Percentiles rank a stretch among this genome's conserved stretches.
These are phyloP conservation scores for Neurospora sp. DNA, from an alignment of 495 filamentous ascomycete species.

Conservation along the genomic window DNA sequence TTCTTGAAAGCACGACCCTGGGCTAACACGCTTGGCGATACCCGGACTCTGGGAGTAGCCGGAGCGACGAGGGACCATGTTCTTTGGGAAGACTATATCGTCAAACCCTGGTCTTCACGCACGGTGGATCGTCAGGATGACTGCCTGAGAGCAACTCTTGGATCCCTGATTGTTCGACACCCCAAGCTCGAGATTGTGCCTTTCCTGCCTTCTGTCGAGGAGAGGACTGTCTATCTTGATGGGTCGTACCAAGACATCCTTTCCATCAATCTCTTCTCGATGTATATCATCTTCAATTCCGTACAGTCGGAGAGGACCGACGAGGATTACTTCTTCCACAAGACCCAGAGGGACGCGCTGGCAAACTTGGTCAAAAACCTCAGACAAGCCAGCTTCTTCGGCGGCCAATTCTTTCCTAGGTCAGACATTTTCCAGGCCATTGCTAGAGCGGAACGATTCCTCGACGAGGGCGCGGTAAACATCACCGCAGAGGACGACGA, in stretches of 20 bases:
- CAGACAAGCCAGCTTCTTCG: constrained; percentile 81
- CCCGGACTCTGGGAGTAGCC: constrained; percentile 14
- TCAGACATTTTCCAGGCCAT: constrained; percentile 52
- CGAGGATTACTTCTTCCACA: constrained; percentile 81
- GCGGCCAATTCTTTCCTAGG: constrained; percentile 58
- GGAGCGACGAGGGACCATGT: not conserved
- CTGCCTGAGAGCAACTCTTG: constrained; percentile 59
- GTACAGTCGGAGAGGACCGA: constrained; percentile 81
- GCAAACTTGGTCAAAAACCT: constrained; percentile 64
- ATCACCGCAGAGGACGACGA: constrained; percentile 49
- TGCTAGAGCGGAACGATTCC: constrained; percentile 52
- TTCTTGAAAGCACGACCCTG: constrained; percentile 74
- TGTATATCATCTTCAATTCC: constrained; percentile 71
- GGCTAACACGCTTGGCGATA: constrained; percentile 35
- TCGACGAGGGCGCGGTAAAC: constrained; percentile 37
- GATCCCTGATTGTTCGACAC: constrained; percentile 75
- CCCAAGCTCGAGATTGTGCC: constrained; percentile 54
- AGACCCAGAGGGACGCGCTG: constrained; percentile 53
- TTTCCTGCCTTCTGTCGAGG: constrained; percentile 57
- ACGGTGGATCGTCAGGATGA: constrained; percentile 43
- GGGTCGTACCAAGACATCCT: constrained; percentile 77
- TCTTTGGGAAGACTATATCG: constrained; percentile 64
- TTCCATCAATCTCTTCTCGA: constrained; percentile 73
- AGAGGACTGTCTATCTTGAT: constrained; percentile 62
- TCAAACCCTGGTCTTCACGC: constrained; percentile 45